Base-by-base conservation (phyloP, 108 stramenopile genomes). In the Bacterosira constricta region DNA sequence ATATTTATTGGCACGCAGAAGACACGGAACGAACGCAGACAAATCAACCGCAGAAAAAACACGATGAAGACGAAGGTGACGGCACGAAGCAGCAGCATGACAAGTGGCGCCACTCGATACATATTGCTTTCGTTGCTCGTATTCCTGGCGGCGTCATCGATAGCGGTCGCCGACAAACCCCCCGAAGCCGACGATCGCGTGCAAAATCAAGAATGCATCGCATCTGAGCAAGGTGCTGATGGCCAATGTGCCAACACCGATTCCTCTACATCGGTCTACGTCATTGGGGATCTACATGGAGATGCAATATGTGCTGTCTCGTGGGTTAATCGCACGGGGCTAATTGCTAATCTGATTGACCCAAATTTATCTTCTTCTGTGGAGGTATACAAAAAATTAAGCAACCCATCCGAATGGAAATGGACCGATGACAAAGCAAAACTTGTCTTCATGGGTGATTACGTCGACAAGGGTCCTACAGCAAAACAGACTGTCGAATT, bases 361-460 rank as follows among this genome's bases (percentile, higher is more conserved):
- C 29, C 34, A 13, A 6, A 38, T 4, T 25, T 35, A 18, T 20
- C 73, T 10, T 17, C 46, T 37, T 26, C 31, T 7, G 27, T 13
- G 27, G 10, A 52, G 51, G 50, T 72, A 1, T 70, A 55, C 23
- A 4, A 54, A 17, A 65, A 34, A 30, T 65, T 79, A 31, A 72
- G 66, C 50, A 55, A 60, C 11, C 59, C 71, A 1, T 35, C 78
- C 11, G 23, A 42, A 29, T 79, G 79, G 79, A 47, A 4, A 34
- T 86, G 86, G 86, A 73, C 58, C 10, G 13, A 82, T 25, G 39
- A 65, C 5, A 17, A 38, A 6, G 26, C 77, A 17, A 53, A 70
- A 4, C 54, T 88, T 4, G 73, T 88, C 17, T 88, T 88, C 46
- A 65, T 88, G 69, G 87, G 87, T 25, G 87, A 88, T 53, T 88